Evolutionary conservation across 176 grass and related monocot species (phyloP).

Genomic region (Secale cereale): DNA sequence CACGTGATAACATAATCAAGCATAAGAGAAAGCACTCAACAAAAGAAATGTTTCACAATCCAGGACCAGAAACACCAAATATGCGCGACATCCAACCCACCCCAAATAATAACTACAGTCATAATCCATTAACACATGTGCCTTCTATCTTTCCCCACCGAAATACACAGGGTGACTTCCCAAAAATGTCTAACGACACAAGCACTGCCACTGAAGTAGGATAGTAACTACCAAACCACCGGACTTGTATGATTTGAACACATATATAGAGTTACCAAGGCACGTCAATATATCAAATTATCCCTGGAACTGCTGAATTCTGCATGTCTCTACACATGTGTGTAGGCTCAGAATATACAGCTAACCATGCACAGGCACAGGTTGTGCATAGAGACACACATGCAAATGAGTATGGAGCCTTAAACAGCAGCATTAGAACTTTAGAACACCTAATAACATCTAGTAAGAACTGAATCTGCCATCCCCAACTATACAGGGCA

Average conservation of each 20-base stretch:
- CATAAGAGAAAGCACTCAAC: not conserved
- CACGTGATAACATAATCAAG: not conserved
- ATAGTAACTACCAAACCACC: not conserved
- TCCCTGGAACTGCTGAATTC: not conserved
- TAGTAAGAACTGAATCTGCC: constrained; percentile 4
- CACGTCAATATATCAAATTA: not conserved
- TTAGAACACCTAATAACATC: not conserved
- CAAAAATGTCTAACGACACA: constrained; percentile 2
- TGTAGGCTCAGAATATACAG: not conserved
- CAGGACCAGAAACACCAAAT: not conserved
- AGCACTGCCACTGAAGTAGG: not conserved
- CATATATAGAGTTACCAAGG: not conserved
- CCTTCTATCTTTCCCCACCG: not conserved
- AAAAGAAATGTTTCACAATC: not conserved
- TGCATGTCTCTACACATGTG: not conserved
- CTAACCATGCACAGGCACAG: not conserved
- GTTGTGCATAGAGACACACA: not conserved
- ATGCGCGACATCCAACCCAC: not conserved
- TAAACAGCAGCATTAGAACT: not conserved
- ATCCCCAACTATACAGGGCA: not conserved
- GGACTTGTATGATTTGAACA: not conserved
- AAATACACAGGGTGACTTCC: not conserved
- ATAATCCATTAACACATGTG: not conserved
- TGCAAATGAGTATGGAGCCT: not conserved
- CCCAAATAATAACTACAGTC: not conserved